phyloP scores from a whole-genome alignment of 805 yeast species.

The Saturnispora halmiae region DNA sequence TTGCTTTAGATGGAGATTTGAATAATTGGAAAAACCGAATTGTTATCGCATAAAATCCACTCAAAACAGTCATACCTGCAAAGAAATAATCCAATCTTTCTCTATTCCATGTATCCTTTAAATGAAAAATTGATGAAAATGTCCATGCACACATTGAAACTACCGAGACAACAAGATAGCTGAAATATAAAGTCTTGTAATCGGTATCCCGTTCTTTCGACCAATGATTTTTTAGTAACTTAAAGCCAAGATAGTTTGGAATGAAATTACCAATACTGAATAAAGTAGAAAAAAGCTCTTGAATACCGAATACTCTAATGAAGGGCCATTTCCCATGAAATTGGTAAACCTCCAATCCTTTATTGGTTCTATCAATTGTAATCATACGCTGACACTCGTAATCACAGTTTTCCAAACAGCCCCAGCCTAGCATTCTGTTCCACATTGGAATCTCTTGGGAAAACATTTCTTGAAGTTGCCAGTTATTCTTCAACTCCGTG shows the following conservation, averaged over 20 bases:
- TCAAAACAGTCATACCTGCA: constrained; percentile 81
- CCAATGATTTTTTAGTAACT: constrained; percentile 24
- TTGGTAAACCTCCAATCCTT: constrained; percentile 56
- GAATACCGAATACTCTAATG: constrained; percentile 62
- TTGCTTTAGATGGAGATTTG: constrained; percentile 26
- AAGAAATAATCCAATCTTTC: constrained; percentile 86
- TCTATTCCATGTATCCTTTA: constrained; percentile 70
- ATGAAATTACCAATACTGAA: constrained; percentile 67
- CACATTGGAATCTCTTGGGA: constrained; percentile 34
- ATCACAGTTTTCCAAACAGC: constrained; percentile 75
- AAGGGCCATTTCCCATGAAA: constrained; percentile 99
- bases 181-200: constrained; percentile 24
- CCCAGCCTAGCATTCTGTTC: constrained; percentile 54
- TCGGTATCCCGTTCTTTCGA: constrained; percentile 17
- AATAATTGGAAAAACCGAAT: constrained; percentile 57
- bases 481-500: constrained; percentile 21
- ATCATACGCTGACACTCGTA: constrained; percentile 81
- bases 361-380: constrained; percentile 42
- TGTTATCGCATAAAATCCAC: constrained; percentile 64
- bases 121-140: constrained; percentile 77
- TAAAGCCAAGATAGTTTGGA: constrained; percentile 50
- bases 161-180: constrained; percentile 42
- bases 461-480: constrained; percentile 32
- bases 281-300: constrained; percentile 71
- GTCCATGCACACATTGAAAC: constrained; percentile 84